Percentiles rank a stretch among this genome's conserved stretches.
Evolutionary conservation across 2,329 filamentous ascomycete species (phyloP).

Genomic region (Akanthomyces dipterigenus): DNA sequence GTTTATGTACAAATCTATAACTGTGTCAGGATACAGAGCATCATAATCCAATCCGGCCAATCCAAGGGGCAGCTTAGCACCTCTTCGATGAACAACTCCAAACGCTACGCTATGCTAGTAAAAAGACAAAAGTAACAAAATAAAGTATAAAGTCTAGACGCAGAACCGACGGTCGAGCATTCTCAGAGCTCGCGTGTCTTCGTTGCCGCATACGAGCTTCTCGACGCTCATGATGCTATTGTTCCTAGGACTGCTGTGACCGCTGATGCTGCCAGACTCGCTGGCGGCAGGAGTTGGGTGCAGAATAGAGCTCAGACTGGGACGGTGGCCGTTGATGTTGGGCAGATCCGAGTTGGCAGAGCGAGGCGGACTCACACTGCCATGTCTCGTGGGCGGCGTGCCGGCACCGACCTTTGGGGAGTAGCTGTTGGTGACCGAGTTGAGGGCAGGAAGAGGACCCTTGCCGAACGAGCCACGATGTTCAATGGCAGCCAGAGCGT

Average conservation of each 20-base stretch:
- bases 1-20: background rate
- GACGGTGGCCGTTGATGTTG: conserved; percentile 21
- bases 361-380: conserved; percentile 44
- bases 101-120: conserved; percentile 5
- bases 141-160: conserved; percentile 19
- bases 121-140: background rate
- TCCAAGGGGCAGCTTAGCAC: too few relatives aligned
- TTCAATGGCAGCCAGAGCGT: conserved; percentile 31
- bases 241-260: conserved; percentile 32
- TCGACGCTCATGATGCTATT: conserved; percentile 17
- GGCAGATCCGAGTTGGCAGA: conserved; percentile 30
- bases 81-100: background rate
- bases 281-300: conserved; percentile 42
- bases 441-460: conserved; percentile 38
- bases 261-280: conserved; percentile 39
- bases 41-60: too few relatives aligned
- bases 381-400: conserved; percentile 38
- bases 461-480: conserved; percentile 21
- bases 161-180: conserved; percentile 57
- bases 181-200: conserved; percentile 59
- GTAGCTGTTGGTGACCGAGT: conserved; percentile 24
- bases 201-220: conserved; percentile 27
- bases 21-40: background rate
- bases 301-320: conserved; percentile 43
- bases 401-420: conserved; percentile 25